Base-by-base conservation (phyloP, 768 basidiomycete species). In the Favolaschia claudopus region DNA sequence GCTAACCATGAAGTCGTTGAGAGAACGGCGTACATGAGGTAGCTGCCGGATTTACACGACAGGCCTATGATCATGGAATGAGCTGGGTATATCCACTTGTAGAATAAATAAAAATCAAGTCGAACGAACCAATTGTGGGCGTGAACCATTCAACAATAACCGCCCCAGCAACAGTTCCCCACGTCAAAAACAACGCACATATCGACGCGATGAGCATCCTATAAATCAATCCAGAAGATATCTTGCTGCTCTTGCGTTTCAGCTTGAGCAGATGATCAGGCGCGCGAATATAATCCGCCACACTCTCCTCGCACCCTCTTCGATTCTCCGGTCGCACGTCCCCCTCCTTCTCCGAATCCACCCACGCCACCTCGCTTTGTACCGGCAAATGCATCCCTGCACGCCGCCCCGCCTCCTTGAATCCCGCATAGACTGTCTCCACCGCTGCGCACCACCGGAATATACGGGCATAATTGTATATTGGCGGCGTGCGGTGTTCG, bases 1-100 rank as follows among this genome's bases (percentile, higher is more conserved):
- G 74, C 4, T 15, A 70, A 24, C 74, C 74, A 74, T 20, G 68
- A 59, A 13, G 72, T 17, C 2, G 75, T 75, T 1, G 75, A 74
- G 3, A 73, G 25, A 2, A 44, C 36, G 4, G 66, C 74, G 43
- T 75, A 76, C 19, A 73, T n/a, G 4, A 75, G 34, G 51, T 68
- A 75, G 15, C 67, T 60, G 7, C 63, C 71, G 17, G 73, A 74
- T 10, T 71, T 68, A 50, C 75, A 75, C 3, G 70, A 69, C 25
- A 76, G 61, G 31, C 75, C 74, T 74, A n/a, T n/a, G n/a, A n/a
- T n/a, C 5, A 52, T 28, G 7, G 25, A 28, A n/a, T 25, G 20
- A 48, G 5, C 15, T 13, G 14, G 13, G 19, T 39, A 7, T 10
- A 32, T 14, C 3, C 9, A 7, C 5, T 49, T 20, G 19, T 5